A percentile compares a stretch with the other conserved stretches of the same genome.
Evolutionary conservation across 176 grass and related monocot species (phyloP).

Genomic region (Canna indica): DNA sequence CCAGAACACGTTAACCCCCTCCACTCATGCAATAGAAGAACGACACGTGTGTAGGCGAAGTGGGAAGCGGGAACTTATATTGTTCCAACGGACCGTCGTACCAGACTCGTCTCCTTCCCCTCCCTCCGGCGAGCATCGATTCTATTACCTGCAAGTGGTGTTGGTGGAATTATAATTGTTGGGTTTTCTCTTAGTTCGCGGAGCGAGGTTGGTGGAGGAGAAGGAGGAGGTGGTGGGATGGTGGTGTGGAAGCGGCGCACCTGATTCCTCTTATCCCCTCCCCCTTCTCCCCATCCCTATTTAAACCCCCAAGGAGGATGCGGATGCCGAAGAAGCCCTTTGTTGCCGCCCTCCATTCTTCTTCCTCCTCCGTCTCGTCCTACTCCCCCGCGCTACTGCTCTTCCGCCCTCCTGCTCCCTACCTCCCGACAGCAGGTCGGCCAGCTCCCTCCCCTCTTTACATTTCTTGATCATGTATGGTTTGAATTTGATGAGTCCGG

Average conservation of each 20-base stretch:
- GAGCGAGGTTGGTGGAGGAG: slow-evolving; percentile 13
- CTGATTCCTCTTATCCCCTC: slow-evolving; percentile 3
- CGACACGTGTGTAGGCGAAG: background rate
- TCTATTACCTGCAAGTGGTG: background rate
- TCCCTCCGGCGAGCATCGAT: background rate
- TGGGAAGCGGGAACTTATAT: slow-evolving; percentile 6
- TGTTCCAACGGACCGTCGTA: slow-evolving; percentile 32
- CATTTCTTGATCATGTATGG: background rate
- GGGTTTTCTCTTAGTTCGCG: background rate
- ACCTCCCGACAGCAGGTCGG: slow-evolving; percentile 23
- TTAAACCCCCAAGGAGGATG: slow-evolving; percentile 33
- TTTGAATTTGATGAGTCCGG: background rate
- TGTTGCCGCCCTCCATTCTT: slow-evolving; percentile 30
- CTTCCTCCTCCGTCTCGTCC: slow-evolving; percentile 31
- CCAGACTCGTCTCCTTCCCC: background rate
- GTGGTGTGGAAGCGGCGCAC: slow-evolving; percentile 2
- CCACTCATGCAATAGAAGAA: background rate
- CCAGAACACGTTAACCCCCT: background rate
- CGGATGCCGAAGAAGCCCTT: slow-evolving; percentile 46
- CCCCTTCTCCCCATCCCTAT: slow-evolving; percentile 29
- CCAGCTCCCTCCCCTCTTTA: background rate
- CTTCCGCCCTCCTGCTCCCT: slow-evolving; percentile 10
- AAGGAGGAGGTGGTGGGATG: slow-evolving; percentile 4
- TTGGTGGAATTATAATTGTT: background rate
- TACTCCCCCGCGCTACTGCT: slow-evolving; percentile 5